A percentile compares a stretch with the other conserved stretches of the same genome.
Evolutionary conservation across 2,329 filamentous ascomycete species (phyloP).

Genomic region (Colletotrichum filicis): DNA sequence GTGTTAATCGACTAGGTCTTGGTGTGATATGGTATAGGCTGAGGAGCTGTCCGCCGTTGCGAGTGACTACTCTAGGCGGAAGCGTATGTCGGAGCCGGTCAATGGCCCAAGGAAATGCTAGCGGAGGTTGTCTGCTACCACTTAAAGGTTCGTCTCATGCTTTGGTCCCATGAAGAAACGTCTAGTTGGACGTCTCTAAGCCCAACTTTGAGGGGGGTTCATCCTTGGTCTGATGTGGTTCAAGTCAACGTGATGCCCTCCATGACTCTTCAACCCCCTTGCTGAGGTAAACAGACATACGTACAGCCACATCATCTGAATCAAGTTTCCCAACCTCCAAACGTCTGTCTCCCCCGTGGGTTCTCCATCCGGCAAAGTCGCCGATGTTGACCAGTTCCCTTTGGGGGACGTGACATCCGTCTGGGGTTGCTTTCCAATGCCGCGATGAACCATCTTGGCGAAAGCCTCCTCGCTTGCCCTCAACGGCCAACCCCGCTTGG

Average conservation of each 20-base stretch:
- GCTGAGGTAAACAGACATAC: not conserved
- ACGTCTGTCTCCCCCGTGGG: too few species aligned
- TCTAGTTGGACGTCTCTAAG: too few species aligned
- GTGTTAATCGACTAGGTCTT: not conserved
- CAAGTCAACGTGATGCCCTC: not conserved
- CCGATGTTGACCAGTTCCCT: constrained; percentile 9
- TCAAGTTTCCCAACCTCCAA: not conserved
- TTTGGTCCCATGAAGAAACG: not conserved
- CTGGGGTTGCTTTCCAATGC: constrained; percentile 13
- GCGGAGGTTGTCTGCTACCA: not conserved
- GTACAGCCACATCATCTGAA: not conserved
- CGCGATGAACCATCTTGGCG: constrained; percentile 13
- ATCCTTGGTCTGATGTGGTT: not conserved
- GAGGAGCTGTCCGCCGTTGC: not conserved
- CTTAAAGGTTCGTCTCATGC: not conserved
- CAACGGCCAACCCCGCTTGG: not conserved
- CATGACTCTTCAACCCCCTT: too few species aligned
- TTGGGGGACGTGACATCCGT: constrained; percentile 15
- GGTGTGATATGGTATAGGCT: not conserved
- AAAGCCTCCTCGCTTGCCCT: constrained; percentile 4
- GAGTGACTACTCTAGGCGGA: not conserved
- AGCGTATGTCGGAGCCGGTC: not conserved
- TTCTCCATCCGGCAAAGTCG: constrained; percentile 23
- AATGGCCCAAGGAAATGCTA: not conserved
- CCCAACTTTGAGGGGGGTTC: too few species aligned